These are phyloP conservation scores for Aurantiochytrium sp. DNA, from an alignment of 108 stramenopile genomes.

Conservation along the genomic window DNA sequence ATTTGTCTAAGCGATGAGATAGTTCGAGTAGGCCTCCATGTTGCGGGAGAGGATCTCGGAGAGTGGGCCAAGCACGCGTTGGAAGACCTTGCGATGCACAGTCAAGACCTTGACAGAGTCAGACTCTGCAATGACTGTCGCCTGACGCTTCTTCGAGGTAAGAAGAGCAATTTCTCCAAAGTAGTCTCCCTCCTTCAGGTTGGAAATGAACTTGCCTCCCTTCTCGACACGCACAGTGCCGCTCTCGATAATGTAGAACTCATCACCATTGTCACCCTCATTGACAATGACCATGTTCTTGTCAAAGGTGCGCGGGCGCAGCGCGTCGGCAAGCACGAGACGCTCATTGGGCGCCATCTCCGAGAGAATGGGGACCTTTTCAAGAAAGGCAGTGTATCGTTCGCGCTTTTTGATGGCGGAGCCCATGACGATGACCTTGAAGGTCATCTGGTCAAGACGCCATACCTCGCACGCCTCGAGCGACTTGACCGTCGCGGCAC, in stretches of 20 bases:
- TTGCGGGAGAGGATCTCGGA: neutral
- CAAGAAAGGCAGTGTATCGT: neutral
- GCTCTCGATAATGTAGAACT: conserved; percentile 71
- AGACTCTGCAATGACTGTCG: conserved; percentile 60
- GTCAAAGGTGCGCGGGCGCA: conserved; percentile 36
- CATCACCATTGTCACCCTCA: conserved; percentile 68
- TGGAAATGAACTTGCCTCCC: neutral
- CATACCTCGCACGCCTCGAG: conserved; percentile 31
- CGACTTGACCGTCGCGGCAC: conserved; percentile 64
- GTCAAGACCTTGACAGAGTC: neutral
- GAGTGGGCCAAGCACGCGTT: neutral
- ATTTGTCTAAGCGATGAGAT: neutral
- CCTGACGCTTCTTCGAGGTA: conserved; percentile 41
- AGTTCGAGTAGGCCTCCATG: conserved; percentile 22
- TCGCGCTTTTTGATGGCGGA: neutral
- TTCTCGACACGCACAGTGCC: conserved; percentile 25
- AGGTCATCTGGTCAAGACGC: conserved; percentile 19
- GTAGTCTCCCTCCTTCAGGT: conserved; percentile 27
- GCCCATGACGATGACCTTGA: conserved; percentile 17
- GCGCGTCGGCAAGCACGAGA: conserved; percentile 3
- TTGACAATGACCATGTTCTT: conserved; percentile 63
- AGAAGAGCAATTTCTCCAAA: conserved; percentile 62
- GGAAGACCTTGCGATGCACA: conserved; percentile 21
- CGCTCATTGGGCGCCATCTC: neutral
- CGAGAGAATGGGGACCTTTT: neutral